Base-by-base conservation (phyloP, 805 yeast species). In the Sungouiozyma intestinalis region DNA sequence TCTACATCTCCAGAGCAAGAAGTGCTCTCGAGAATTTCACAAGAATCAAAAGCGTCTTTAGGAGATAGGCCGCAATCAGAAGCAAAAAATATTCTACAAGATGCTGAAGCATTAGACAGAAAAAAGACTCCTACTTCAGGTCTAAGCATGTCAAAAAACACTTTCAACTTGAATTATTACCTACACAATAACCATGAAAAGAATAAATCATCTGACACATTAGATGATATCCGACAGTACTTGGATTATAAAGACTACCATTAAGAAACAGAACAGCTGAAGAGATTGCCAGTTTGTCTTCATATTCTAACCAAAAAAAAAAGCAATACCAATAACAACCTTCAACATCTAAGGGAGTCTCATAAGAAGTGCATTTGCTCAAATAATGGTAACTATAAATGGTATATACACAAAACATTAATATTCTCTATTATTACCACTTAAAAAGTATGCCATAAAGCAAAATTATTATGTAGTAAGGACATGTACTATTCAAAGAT, bases 181-280 rank as follows among this genome's bases (percentile, higher is more conserved):
- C 29, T 24, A 24, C 6, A 24, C 6, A 24, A 6, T 7, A 24
- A 11, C 20, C 11, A 27, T 4, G 31, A 24, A 8, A 33, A 32
- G 7, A 33, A 40, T 34, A 19, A 40, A 14, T 35, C 40, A 35
- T 45, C 36, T 37, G 53, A 48, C 13, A 43, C 57, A 6, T 35
- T 49, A 2, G 58, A 57, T 27, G 53, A 55, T 16, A 48, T 57
- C 16, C 51, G 48, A 21, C 48, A 49, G 33, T 58, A 56, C 40
- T 42, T 58, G 35, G 49, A 48, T 27, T 58, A 45, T 43, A 58
- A 58, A 6, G 60, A 24, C 6, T 24, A 24, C 29, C n/a, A n/a
- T n/a, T n/a, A n/a, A n/a, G n/a, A n/a, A n/a, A n/a, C n/a, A n/a
- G n/a, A n/a, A n/a, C n/a, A n/a, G n/a, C n/a, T n/a, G n/a, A n/a